phyloP scores from a whole-genome alignment of 1,284 basidiomycete species.

The Leccinum laetum region DNA sequence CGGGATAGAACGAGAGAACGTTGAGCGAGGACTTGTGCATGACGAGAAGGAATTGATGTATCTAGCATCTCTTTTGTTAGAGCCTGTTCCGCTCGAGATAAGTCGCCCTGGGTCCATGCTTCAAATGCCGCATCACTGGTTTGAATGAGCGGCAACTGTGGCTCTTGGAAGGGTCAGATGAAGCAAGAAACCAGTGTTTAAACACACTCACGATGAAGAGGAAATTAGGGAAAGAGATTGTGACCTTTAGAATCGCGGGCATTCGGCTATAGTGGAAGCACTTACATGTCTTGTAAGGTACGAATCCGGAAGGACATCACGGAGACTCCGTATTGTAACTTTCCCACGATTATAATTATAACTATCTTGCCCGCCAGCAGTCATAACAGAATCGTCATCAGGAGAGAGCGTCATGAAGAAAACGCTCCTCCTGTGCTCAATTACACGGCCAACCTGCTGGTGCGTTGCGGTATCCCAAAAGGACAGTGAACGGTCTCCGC shows the following conservation, averaged over 20 bases:
- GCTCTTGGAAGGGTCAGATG: not conserved
- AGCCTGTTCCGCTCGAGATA: not conserved
- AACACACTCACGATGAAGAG: not conserved
- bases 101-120: not conserved
- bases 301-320: not conserved
- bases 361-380: not conserved
- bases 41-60: too few species aligned
- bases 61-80: not conserved
- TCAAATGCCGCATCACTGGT: not conserved
- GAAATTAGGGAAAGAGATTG: not conserved
- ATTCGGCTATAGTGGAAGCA: too few species aligned
- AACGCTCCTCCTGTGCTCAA: not conserved
- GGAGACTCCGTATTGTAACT: not conserved
- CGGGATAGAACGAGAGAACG: too few species aligned
- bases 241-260: not conserved
- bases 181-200: not conserved
- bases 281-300: not conserved
- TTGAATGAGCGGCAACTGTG: not conserved
- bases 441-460: not conserved
- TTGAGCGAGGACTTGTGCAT: too few species aligned
- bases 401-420: not conserved
- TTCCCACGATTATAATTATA: too few species aligned
- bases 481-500: not conserved
- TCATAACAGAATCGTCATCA: not conserved
- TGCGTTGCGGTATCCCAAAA: not conserved